Base-by-base conservation (phyloP, 345 rosid species). In the Barbarea vulgaris region DNA sequence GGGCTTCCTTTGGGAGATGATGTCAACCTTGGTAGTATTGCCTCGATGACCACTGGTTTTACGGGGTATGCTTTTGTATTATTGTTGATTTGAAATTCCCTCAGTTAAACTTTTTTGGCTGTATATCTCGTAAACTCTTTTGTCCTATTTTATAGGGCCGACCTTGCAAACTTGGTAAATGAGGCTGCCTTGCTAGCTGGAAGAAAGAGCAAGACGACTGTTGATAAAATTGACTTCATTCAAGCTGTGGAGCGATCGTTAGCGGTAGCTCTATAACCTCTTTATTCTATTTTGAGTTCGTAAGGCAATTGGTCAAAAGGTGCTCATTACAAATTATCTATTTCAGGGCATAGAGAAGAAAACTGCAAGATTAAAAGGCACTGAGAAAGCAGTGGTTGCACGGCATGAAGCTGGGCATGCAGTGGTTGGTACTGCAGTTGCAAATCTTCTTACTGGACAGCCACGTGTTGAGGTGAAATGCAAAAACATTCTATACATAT, bases 381-480 rank as follows among this genome's bases (percentile, higher is more conserved):
- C 77, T 62, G 98, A 93, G 85, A 96, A 86, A 83, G 96, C 89
- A 67, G 99, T 93, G 18, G 97, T 96, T 76, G 98, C 99, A 67
- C 91, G 91, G 24, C 98, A 96, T 78, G 98, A 96, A 86, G 98
- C 91, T 63, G 99, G 99, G 12, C 99, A 96, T 81, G 99, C 98
- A 5, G 89, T 96, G n/a, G 97, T 96, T 28, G 93, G 96, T 77
- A 91, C 99, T 28, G 98, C 99, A 33, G 91, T 91, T 60, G 98
- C 97, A 47, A 89, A 78, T 44, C 91, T 96, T 72, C 93, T 96
- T 79, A 81, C 85, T 77, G 94, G 97, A 77, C 98, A 95, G 75
- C 85, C 98, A 37, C 90, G 88, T 54, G 98, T 93, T 33, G 87
- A 96, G 99, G 97, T 96, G 85, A 71, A 36, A 30, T 70, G 7